Evolutionary conservation across 305 asterid species (phyloP), one percentile per base, ranked within the genome.

Genomic region (Rubia occidens): DNA sequence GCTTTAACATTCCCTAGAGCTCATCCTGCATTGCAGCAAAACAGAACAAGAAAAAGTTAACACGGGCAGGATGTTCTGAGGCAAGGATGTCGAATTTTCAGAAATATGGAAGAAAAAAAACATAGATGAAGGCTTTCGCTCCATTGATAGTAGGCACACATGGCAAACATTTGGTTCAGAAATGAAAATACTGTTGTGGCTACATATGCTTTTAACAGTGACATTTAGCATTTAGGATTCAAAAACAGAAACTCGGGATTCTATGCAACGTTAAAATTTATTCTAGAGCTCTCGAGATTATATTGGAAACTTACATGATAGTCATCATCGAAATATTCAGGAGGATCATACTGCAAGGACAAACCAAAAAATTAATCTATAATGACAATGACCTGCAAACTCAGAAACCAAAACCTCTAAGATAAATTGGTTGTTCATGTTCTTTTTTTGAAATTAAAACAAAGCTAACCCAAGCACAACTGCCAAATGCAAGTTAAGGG

Each of bases 261-360:
- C 10, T 37, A n/a, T 15, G 11, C 47, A 62, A 63, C 3, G n/a
- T 21, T 13, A 13, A 66, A 5, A 66, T 51, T 15, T 24, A 66
- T 0, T 9, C 32, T 58, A 58, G 32, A 21, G 32, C 32, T 58
- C 24, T 55, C 32, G 66, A 11, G 66, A 72, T 4, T 6, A 72
- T 21, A 66, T 11, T 17, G 18, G 68, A 35, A 71, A 68, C 96
- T 86, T 73, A 91, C 96, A 83, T 88, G 95, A 78, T 91, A 86
- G 61, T 72, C 71, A 11, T 72, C 71, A 20, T 87, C 91, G 76
- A 84, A 15, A 74, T 81, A 86, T 74, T 87, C 90, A 60, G 54
- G 85, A 64, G 83, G 88, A 66, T 75, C 76, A 69, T 72, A 86
- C 95, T 91, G 96, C 89, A 89, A 78, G 77, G 78, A 26, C 53